These are phyloP conservation scores for Xanthoceras sorbifolium DNA, from an alignment of 345 rosid genomes.

Conservation along the genomic window DNA sequence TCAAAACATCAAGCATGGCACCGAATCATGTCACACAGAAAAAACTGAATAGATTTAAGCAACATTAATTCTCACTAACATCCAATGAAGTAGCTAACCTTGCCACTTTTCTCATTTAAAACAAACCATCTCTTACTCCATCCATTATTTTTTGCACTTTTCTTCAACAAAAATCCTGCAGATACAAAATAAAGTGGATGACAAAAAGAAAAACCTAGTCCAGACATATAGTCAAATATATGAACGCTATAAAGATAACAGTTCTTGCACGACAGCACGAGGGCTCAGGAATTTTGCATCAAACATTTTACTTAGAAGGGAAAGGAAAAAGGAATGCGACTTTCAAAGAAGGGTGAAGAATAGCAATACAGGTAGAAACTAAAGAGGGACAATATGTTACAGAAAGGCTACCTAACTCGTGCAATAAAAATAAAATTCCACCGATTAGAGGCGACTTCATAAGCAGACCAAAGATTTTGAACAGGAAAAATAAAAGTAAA, in stretches of 20 bases:
- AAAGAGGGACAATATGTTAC: background rate
- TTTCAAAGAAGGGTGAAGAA: background rate
- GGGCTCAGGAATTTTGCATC: background rate
- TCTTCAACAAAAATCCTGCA: slow-evolving; percentile 91
- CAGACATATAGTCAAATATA: background rate
- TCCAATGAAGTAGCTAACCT: slow-evolving; percentile 50
- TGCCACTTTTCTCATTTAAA: slow-evolving; percentile 93
- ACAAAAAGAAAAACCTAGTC: background rate
- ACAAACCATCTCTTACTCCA: slow-evolving; percentile 99
- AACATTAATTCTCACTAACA: background rate
- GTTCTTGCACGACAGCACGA: background rate
- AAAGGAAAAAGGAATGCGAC: background rate
- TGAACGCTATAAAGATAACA: background rate
- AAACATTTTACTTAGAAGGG: background rate
- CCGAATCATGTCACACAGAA: background rate
- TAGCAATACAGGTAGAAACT: background rate
- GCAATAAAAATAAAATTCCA: background rate
- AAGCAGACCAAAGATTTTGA: background rate
- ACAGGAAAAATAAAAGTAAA: too few relatives aligned
- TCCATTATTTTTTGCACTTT: slow-evolving; percentile 86
- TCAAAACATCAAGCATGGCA: background rate
- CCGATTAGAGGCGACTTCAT: background rate
- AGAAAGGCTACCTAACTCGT: background rate
- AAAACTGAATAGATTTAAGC: background rate
- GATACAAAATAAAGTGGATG: slow-evolving; percentile 14